Base-by-base conservation (phyloP, 768 basidiomycete species). In the Mycena pura region DNA sequence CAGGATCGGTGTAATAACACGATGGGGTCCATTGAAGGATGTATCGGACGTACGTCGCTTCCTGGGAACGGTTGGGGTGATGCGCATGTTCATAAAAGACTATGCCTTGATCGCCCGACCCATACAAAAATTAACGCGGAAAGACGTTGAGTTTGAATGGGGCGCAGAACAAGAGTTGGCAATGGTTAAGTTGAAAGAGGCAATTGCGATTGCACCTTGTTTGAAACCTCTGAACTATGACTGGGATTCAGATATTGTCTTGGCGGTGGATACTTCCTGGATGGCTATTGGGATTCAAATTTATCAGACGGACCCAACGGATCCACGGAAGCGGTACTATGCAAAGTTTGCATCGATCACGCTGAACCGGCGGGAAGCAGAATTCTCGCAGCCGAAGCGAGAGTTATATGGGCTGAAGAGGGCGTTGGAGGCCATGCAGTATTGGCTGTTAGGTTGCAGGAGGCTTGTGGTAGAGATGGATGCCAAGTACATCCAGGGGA, bases 291-390 rank as follows among this genome's bases (percentile, higher is more conserved):
- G 15, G 62, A 58, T 0, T 34, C 72, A 1, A 29, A 64, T 3
- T 19, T 68, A 11, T 25, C 74, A 11, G 24, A 15, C 29, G 11
- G 57, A 66, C 25, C 60, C 50, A 11, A 21, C 29, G 11, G 40
- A 48, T 31, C 54, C 61, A 0, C 27, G 48, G 14, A 44, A 60
- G 5, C 48, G 63, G 0, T 69, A 64, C 21, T 73, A 65, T 4
- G 63, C 67, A 0, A 56, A 62, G 0, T 80, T 74, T 31, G 62
- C 75, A 0, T 78, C 74, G 0, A 71, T 77, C 0, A 47, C 63
- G 4, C 27, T 65, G 29, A 61, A 60, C 17, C 15, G 32, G 21
- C 28, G 63, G 1, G 58, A 61, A 17, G 24, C 44, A 44, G 31
- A 34, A 21, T 68, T 65, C 17, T 65, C 64, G 0, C 71, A 73